Base-by-base conservation (phyloP, 371 early-diverging fungal genomes). In the Rhizopus microsporus region DNA sequence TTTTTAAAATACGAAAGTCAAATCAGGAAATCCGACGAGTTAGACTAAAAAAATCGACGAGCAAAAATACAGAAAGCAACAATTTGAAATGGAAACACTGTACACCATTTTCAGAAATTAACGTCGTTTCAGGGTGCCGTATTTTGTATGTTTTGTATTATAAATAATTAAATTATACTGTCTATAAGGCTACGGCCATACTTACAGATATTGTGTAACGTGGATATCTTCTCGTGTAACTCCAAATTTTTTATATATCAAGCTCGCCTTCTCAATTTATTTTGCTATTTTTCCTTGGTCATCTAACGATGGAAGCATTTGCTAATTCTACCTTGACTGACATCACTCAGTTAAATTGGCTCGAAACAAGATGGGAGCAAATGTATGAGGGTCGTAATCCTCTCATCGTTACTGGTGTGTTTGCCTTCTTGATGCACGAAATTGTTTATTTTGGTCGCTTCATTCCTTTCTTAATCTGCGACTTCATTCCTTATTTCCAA, bases 361-460 rank as follows among this genome's bases (percentile, higher is more conserved):
- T 60, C 1, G 68, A 68, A 51, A 54, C 49, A 2, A 57, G 60
- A 23, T 91, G 91, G 91, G 73, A 82, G 45, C 58, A 71, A 38
- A 30, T 86, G 61, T 91, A 86, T 54, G 81, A 82, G 47, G 90
- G 82, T 8, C 85, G 85, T 60, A 84, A 89, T 65, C 88, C 88
- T 56, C 66, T 86, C 45, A 37, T 90, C 43, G 87, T 87, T 35
- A 85, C 88, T 29, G 84, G 88, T 23, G 66, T 83, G 5, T 60
- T 89, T 47, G 74, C 84, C 23, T 89, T 92, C 61, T 16, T 82
- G 16, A 80, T 89, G 75, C 92, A 92, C 75, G 89, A 91, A 69
- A 44, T 87, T 56, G 85, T 90, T 53, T 91, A 92, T 72, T 91
- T 88, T 75, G 87, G 85, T 15, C 87, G 90, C 32, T 91, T 86